These are phyloP conservation scores for Arachnomyces sp. DNA, from an alignment of 2,329 filamentous ascomycete genomes.

Conservation along the genomic window DNA sequence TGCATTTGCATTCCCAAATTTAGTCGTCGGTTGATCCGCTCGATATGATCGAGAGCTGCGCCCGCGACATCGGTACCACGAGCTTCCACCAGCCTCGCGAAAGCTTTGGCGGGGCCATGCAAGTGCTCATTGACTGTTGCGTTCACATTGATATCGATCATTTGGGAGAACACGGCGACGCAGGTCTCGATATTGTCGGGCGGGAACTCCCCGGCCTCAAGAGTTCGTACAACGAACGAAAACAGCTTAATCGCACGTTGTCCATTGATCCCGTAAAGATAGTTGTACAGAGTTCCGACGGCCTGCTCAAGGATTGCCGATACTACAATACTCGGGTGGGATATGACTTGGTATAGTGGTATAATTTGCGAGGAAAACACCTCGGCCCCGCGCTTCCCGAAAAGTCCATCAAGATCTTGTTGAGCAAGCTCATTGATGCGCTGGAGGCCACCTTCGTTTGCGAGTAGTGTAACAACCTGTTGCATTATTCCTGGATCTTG, in stretches of 20 bases:
- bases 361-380: conserved; percentile 23
- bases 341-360: conserved; percentile 35
- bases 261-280: conserved; percentile 36
- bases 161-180: conserved; percentile 19
- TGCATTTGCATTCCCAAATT: background rate
- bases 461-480: conserved; percentile 21
- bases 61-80: background rate
- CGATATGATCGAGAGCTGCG: background rate
- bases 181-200: conserved; percentile 14
- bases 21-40: conserved; percentile 4
- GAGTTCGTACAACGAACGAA: conserved; percentile 16
- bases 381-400: conserved; percentile 7
- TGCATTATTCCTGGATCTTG: conserved; percentile 17
- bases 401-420: conserved; percentile 13
- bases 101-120: conserved; percentile 11
- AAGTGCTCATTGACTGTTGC: conserved; percentile 24
- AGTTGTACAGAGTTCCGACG: conserved; percentile 37
- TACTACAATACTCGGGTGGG: conserved; percentile 32
- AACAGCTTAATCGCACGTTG: conserved; percentile 30
- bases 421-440: conserved; percentile 22
- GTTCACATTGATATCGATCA: conserved; percentile 32
- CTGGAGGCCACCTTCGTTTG: conserved; percentile 22
- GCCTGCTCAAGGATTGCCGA: conserved; percentile 36
- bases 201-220: background rate
- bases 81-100: conserved; percentile 11